Evolutionary conservation across 352 stramenopile species (phyloP).

Genomic region (Pythium chondricola): DNA sequence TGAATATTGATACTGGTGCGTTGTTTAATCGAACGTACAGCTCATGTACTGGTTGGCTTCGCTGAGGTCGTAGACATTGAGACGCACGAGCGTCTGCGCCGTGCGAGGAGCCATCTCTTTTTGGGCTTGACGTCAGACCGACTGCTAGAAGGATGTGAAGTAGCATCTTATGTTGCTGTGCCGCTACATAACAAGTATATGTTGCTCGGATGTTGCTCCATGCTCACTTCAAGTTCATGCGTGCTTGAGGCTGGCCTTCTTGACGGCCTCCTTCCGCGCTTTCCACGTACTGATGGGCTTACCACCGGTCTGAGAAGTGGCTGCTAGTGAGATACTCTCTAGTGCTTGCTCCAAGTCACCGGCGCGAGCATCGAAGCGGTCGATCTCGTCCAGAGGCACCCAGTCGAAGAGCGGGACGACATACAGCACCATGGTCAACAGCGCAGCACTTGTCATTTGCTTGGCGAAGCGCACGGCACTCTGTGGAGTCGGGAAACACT

Average conservation of each 20-base stretch:
- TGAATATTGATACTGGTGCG: not conserved
- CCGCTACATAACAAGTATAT: not conserved
- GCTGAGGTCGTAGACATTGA: conserved; percentile 93
- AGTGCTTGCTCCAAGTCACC: conserved; percentile 60
- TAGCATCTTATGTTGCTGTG: not conserved
- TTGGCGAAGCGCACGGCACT: conserved; percentile 69
- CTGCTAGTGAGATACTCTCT: conserved; percentile 34
- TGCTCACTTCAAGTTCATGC: conserved; percentile 6
- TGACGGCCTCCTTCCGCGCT: conserved; percentile 56
- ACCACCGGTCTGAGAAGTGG: not conserved
- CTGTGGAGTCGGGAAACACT: conserved; percentile 74
- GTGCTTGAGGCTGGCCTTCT: conserved; percentile 28
- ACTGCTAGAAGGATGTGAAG: not conserved
- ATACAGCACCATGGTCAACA: conserved; percentile 37
- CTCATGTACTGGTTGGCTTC: conserved; percentile 87
- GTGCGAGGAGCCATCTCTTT: conserved; percentile 33
- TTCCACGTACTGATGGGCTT: conserved; percentile 54
- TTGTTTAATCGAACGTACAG: conserved; percentile 26
- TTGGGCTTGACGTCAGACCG: not conserved
- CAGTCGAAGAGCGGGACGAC: conserved; percentile 81
- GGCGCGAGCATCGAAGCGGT: conserved; percentile 60
- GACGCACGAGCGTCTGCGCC: conserved; percentile 59
- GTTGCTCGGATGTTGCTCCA: conserved; percentile 8
- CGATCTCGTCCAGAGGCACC: conserved; percentile 57
- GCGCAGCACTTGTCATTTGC: conserved; percentile 38